phyloP scores from a whole-genome alignment of 768 basidiomycete species.

The Mycena maculata region DNA sequence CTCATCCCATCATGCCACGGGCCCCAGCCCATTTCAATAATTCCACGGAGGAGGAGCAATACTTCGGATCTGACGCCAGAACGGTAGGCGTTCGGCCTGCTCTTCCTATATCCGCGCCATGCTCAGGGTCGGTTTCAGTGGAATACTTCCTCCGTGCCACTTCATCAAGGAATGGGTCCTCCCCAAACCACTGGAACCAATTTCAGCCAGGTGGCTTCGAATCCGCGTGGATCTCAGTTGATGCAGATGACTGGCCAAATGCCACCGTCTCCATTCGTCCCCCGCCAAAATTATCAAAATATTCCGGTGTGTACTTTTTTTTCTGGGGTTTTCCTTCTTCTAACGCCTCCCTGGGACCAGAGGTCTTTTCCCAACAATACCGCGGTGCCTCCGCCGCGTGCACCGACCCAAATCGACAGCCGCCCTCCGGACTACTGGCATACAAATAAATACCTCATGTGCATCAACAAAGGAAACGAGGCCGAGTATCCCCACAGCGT shows the following conservation, averaged over 20 bases:
- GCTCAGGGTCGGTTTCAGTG: neutral
- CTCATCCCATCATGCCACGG: too few relatives aligned
- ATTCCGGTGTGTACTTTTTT: too few relatives aligned
- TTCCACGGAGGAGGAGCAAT: neutral
- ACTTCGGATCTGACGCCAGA: neutral
- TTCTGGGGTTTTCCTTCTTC: too few relatives aligned
- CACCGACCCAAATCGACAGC: conserved; percentile 26
- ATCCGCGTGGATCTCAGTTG: neutral
- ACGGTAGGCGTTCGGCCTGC: neutral
- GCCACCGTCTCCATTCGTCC: neutral
- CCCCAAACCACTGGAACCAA: neutral
- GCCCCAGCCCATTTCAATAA: conserved; percentile 2
- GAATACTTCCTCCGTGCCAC: neutral
- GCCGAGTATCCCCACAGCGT: conserved; percentile 15
- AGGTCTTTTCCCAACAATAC: too few relatives aligned
- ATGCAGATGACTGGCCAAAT: conserved; percentile 3
- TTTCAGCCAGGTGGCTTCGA: neutral
- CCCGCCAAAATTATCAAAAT: too few relatives aligned
- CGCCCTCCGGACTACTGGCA: conserved; percentile 32
- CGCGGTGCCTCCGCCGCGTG: conserved; percentile 4
- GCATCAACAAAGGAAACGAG: conserved; percentile 10
- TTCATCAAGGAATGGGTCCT: neutral
- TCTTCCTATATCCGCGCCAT: too few relatives aligned
- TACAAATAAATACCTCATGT: conserved; percentile 20
- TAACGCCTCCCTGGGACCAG: too few relatives aligned